phyloP scores from a whole-genome alignment of 441 rosid species.

The Flueggea neowawraea region DNA sequence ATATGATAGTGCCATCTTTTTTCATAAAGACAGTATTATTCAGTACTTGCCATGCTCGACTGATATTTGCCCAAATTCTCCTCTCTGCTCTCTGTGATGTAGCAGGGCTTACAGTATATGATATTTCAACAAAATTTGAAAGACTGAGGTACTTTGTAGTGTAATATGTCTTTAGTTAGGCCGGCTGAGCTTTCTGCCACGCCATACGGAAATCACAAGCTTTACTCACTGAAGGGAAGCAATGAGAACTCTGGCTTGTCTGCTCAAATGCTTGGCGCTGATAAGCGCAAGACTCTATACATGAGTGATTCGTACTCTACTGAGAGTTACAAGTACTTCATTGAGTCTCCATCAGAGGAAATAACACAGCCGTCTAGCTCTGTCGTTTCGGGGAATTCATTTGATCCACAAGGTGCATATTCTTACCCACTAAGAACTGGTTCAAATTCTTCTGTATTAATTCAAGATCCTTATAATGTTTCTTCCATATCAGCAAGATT shows the following conservation, averaged over 20 bases:
- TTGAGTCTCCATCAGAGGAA: constrained; percentile 72
- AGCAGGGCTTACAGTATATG: constrained; percentile 20
- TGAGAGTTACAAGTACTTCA: constrained; percentile 76
- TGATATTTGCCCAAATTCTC: no score
- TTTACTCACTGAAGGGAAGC: constrained; percentile 51
- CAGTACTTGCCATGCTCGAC: no score
- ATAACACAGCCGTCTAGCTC: constrained; percentile 49
- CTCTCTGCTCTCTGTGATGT: neutral
- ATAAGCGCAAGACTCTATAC: constrained; percentile 50
- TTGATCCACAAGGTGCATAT: constrained; percentile 33
- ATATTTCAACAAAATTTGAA: constrained; percentile 3
- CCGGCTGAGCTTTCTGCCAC: constrained; percentile 52
- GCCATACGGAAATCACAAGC: constrained; percentile 54
- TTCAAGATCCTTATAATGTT: constrained; percentile 32
- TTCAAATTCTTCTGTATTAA: constrained; percentile 40
- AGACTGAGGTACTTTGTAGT: constrained; percentile 19
- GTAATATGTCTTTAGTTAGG: constrained; percentile 69
- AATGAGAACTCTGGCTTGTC: constrained; percentile 39
- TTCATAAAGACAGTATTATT: no score
- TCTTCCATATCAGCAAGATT: constrained; percentile 25
- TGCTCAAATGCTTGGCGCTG: constrained; percentile 41
- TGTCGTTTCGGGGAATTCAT: constrained; percentile 48
- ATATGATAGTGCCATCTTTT: no score
- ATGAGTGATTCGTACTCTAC: constrained; percentile 51
- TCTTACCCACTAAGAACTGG: constrained; percentile 38